Conservation (phyloP, 768 basidiomycete genomes). For the Leccinum ochraceum region DNA sequence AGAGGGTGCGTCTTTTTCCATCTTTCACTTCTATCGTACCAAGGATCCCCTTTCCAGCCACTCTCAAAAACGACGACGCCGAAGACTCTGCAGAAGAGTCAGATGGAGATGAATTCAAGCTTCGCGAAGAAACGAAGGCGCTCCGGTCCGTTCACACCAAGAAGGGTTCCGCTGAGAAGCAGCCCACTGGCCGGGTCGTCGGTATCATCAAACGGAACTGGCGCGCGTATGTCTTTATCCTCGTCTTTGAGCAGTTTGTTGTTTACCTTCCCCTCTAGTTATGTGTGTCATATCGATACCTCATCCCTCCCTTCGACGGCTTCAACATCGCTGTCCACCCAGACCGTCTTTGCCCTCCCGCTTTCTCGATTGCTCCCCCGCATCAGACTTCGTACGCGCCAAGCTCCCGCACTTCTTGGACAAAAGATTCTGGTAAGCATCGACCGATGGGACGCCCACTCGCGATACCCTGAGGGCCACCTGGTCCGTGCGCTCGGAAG, state of each 20-base stretch:
- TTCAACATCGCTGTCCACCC: constrained; percentile 76
- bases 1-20: constrained; percentile 56
- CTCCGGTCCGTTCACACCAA: constrained; percentile 30
- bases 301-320: constrained; percentile 81
- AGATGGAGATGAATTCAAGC: constrained; percentile 37
- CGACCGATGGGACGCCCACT: constrained; percentile 86
- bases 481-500: constrained; percentile 91
- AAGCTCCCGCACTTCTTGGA: constrained; percentile 82
- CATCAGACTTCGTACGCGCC: constrained; percentile 92
- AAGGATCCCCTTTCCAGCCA: constrained; percentile 45
- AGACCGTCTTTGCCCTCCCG: constrained; percentile 94
- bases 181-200: constrained; percentile 90
- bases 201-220: constrained; percentile 95
- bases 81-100: constrained; percentile 71
- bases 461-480: constrained; percentile 95
- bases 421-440: constrained; percentile 97
- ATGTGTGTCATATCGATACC: constrained; percentile 94
- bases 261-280: constrained; percentile 60
- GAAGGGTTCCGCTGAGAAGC: constrained; percentile 53
- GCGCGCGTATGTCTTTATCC: constrained; percentile 67
- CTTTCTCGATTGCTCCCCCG: constrained; percentile 90
- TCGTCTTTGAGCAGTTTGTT: background rate
- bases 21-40: background rate
- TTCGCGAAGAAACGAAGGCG: constrained; percentile 45
- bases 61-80: constrained; percentile 84